phyloP scores from a whole-genome alignment of 805 yeast genomes.

The Metschnikowia cubensis region DNA sequence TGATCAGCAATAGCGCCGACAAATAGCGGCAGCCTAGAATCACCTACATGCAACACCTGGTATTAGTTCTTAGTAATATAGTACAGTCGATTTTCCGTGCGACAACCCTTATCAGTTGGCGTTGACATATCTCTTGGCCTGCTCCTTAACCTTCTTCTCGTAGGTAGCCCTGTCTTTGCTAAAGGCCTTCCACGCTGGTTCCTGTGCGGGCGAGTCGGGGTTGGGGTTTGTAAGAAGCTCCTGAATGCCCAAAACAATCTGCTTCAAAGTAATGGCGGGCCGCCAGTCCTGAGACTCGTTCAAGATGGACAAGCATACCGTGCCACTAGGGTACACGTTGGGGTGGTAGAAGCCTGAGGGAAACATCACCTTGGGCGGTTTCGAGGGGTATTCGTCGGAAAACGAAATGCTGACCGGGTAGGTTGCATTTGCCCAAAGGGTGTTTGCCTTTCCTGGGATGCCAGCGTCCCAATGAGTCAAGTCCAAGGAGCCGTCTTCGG shows the following conservation, averaged over 20 bases:
- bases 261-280: conserved; percentile 90
- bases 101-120: conserved; percentile 8
- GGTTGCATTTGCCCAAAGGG: conserved; percentile 87
- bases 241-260: conserved; percentile 87
- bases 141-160: conserved; percentile 74
- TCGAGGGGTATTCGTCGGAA: conserved; percentile 91
- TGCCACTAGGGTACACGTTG: conserved; percentile 95
- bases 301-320: conserved; percentile 86
- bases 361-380: conserved; percentile 91
- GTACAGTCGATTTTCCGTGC: conserved; percentile 4
- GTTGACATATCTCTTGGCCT: conserved; percentile 51
- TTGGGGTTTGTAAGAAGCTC: conserved; percentile 87
- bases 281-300: conserved; percentile 98
- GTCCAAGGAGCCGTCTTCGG: conserved; percentile 79
- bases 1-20: conserved; percentile 37
- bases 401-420: conserved; percentile 80
- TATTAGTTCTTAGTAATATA: conserved; percentile 2
- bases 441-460: conserved; percentile 85
- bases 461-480: conserved; percentile 91
- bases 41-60: not conserved
- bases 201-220: conserved; percentile 95
- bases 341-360: conserved; percentile 94
- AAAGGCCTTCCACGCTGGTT: conserved; percentile 90
- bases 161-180: conserved; percentile 64
- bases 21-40: not conserved